phyloP scores from a whole-genome alignment of 2,329 filamentous ascomycete genomes.

The Mycosphaerella arachidis region DNA sequence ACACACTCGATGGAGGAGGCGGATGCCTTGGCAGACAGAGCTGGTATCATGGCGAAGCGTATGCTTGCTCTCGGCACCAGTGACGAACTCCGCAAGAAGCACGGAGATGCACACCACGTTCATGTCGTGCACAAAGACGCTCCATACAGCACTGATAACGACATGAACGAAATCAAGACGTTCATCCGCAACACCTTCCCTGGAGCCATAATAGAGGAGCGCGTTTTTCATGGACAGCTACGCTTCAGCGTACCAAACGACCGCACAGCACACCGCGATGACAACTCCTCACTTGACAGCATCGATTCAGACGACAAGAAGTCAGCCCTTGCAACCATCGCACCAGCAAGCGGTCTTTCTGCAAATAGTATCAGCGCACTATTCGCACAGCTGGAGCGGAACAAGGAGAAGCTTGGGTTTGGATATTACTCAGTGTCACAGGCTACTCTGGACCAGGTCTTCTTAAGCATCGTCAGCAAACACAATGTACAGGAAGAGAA shows the following conservation, averaged over 20 bases:
- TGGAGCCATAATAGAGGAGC: conserved; percentile 63
- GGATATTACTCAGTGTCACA: conserved; percentile 84
- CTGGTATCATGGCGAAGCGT: conserved; percentile 76
- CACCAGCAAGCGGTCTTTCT: conserved; percentile 2
- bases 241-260: conserved; percentile 68
- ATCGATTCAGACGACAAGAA: conserved; percentile 14
- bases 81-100: conserved; percentile 65
- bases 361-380: conserved; percentile 58
- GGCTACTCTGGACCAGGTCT: conserved; percentile 86
- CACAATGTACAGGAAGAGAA: conserved; percentile 74
- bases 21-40: conserved; percentile 76
- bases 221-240: conserved; percentile 79
- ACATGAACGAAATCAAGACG: conserved; percentile 60
- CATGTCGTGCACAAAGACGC: conserved; percentile 74
- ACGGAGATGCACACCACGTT: conserved; percentile 74
- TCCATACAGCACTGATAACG: conserved; percentile 64
- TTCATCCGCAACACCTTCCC: conserved; percentile 64
- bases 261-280: conserved; percentile 19
- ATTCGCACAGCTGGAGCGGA: conserved; percentile 68
- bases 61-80: conserved; percentile 83
- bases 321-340: conserved; percentile 4
- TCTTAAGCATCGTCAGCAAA: conserved; percentile 75
- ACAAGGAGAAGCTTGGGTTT: conserved; percentile 64
- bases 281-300: conserved; percentile 12
- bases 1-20: conserved; percentile 97